These are phyloP conservation scores for Chalciporus sp. DNA, from an alignment of 1,284 basidiomycete species.

Conservation along the genomic window DNA sequence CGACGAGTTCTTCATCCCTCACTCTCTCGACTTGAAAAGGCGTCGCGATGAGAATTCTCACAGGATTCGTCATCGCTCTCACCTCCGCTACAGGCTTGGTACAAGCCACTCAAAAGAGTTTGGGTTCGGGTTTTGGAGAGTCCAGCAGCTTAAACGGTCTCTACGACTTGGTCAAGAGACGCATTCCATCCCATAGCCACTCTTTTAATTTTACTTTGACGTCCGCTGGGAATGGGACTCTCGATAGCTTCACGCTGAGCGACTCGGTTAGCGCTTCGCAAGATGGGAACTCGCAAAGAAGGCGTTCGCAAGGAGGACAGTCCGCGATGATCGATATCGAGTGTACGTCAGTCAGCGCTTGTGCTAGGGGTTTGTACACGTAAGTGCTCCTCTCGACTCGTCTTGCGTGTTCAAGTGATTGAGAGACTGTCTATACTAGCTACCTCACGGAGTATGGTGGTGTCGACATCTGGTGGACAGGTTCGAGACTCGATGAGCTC, in stretches of 20 bases:
- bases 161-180: constrained; percentile 27
- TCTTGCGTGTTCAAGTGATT: not conserved
- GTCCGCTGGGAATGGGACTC: not conserved
- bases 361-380: constrained; percentile 31
- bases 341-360: constrained; percentile 29
- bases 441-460: constrained; percentile 41
- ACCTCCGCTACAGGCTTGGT: not conserved
- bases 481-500: constrained; percentile 40
- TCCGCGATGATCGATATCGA: constrained; percentile 18
- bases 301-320: not conserved
- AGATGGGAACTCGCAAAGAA: not conserved
- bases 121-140: not conserved
- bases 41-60: constrained; percentile 3
- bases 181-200: constrained; percentile 24
- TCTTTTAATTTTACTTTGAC: constrained; percentile 26
- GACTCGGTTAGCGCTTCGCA: constrained; percentile 7
- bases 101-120: not conserved
- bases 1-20: not conserved
- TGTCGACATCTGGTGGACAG: constrained; percentile 48
- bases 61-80: not conserved
- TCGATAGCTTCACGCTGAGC: constrained; percentile 30
- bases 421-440: constrained; percentile 17
- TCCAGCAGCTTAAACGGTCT: constrained; percentile 19
- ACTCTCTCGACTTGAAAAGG: not conserved
- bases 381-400: constrained; percentile 1